Conservation (phyloP, 371 early-diverging fungal genomes). For the Apophysomyces trapeziformis region DNA sequence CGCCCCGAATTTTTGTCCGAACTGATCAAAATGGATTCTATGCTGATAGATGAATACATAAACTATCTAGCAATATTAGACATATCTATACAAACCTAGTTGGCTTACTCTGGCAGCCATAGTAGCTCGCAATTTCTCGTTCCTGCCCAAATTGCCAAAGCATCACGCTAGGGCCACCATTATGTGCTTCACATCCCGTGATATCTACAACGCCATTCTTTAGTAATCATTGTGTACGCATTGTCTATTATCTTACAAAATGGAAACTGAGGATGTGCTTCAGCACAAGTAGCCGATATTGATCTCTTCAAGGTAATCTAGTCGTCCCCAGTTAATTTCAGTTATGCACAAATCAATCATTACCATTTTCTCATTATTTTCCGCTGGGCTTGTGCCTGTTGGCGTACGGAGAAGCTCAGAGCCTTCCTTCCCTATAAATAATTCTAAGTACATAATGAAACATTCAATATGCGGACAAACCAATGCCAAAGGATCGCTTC, state of each 20-base stretch:
- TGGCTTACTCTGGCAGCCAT: conserved; percentile 55
- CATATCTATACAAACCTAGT: conserved; percentile 35
- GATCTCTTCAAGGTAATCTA: conserved; percentile 40
- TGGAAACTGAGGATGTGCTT: conserved; percentile 63
- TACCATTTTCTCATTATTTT: conserved; percentile 22
- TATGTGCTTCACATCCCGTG: conserved; percentile 56
- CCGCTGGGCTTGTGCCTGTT: conserved; percentile 25
- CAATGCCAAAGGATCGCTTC: conserved; percentile 40
- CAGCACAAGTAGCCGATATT: conserved; percentile 54
- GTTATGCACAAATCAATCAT: neutral
- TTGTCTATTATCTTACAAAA: conserved; percentile 39
- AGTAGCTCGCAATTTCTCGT: conserved; percentile 58
- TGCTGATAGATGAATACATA: too few relatives aligned
- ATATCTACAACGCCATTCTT: conserved; percentile 37
- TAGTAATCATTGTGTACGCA: neutral
- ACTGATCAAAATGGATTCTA: conserved; percentile 70
- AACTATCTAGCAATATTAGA: too few relatives aligned
- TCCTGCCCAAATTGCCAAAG: conserved; percentile 71
- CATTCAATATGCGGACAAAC: conserved; percentile 12
- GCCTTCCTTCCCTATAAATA: conserved; percentile 13
- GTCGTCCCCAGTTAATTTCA: neutral
- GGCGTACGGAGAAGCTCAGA: conserved; percentile 25
- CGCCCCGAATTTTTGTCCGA: conserved; percentile 80
- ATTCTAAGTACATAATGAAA: neutral
- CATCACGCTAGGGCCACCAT: conserved; percentile 53